phyloP scores from a whole-genome alignment of 495 filamentous ascomycete species.

The Daldinia concentrica region DNA sequence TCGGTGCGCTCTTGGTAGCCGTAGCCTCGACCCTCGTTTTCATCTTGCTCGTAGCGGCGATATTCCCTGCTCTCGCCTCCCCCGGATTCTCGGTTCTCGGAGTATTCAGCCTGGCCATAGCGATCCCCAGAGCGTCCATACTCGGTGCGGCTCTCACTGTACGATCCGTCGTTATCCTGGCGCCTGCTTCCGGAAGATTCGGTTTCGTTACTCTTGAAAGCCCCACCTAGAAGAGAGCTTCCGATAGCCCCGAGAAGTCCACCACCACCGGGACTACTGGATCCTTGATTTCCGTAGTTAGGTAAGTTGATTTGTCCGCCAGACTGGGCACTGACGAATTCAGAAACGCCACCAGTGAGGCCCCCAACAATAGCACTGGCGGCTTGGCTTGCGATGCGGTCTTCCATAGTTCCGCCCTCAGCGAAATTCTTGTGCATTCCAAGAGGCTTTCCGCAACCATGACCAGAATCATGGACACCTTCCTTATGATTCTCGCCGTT shows the following conservation, averaged over 20 bases:
- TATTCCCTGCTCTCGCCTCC: constrained; percentile 59
- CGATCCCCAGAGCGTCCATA: constrained; percentile 55
- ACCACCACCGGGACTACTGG: constrained; percentile 45
- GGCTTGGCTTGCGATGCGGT: constrained; percentile 56
- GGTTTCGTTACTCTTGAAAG: constrained; percentile 54
- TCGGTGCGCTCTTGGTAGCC: constrained; percentile 48
- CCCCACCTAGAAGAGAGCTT: constrained; percentile 57
- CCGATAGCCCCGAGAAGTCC: constrained; percentile 56
- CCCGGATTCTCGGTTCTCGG: constrained; percentile 52
- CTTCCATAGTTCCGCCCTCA: constrained; percentile 52
- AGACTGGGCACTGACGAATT: constrained; percentile 43
- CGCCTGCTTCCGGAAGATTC: constrained; percentile 52
- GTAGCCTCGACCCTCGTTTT: constrained; percentile 49
- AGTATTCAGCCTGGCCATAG: constrained; percentile 60
- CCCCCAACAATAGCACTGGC: constrained; percentile 58
- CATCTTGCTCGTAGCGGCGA: constrained; percentile 52
- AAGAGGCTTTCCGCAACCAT: constrained; percentile 76
- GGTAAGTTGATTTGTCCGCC: constrained; percentile 48
- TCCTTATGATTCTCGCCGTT: constrained; percentile 83
- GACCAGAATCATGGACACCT: constrained; percentile 82
- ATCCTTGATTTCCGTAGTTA: constrained; percentile 37
- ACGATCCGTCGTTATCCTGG: constrained; percentile 52
- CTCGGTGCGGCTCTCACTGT: constrained; percentile 54
- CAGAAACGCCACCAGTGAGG: constrained; percentile 53
- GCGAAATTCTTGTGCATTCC: constrained; percentile 57